Evolutionary conservation across 805 yeast species (phyloP), one percentile per base, ranked within the genome.

Genomic region (Myxozyma nipponensis): DNA sequence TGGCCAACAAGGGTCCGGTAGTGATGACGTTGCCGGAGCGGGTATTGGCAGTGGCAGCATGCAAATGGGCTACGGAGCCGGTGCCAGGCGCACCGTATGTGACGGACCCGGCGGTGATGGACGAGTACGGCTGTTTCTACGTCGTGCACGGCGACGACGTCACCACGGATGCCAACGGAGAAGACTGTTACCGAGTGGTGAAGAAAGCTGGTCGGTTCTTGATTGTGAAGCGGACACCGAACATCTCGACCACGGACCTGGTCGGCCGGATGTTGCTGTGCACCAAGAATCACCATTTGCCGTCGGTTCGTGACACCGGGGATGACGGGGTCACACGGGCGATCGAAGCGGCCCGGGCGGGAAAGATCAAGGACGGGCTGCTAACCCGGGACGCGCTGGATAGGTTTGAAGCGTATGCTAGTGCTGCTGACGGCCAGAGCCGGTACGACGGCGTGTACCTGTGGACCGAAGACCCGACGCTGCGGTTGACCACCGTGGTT

Each of bases 111-210:
- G 71, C 70, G 38, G 84, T 87, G 46, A 77, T 89, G 87, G 88
- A 85, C 60, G 59, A 72, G 23, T 79, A 79, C 63, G 78, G 77
- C 4, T 93, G 98, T 71, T 69, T 79, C 63, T 93, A 82, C 66
- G 98, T 93, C n/a, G 96, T 93, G 9, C 98, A 93, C 67, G 98
- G 98, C 4, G 98, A 93, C 68, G 98, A 93, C 65, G 88, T 93
- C 58, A 93, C 97, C 23, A 86, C 97, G 1, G 98, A 93, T 68
- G 96, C 96, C 15, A 77, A 87, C 63, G 98, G 98, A 1, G 82
- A 86, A 49, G 98, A 93, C 69, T 88, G 97, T 63, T 93, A 93
- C 69, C 83, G 84, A 50, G 75, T 67, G 23, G 86, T 90, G 58
- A 90, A 91, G 66, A 87, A 86, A 47, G 69, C 80, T 64, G 95